Evolutionary conservation across 2,329 filamentous ascomycete species (phyloP), one percentile per base, ranked within the genome.

Genomic region (Cordyceps sp.): DNA sequence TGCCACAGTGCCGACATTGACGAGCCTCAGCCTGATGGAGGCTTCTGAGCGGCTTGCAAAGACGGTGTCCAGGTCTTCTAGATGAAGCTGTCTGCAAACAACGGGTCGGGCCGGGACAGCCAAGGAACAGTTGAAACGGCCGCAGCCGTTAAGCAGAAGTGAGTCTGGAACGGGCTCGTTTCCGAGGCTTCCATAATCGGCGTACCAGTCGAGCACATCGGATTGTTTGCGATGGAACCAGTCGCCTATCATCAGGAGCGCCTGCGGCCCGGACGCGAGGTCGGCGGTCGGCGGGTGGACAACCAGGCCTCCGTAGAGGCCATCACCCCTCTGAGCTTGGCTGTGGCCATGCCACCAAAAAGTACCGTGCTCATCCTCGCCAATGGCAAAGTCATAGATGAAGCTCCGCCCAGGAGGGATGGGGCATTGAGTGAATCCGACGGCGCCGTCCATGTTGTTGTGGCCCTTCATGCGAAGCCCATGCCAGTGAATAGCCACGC

Each of bases 401-500:
- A 62, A 62, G 4, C 54, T 57, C 6, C 59, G 41, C 0, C 65
- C 66, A 0, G 71, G 65, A 0, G 68, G 53, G 22, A 64, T 59
- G 5, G 62, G 61, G 34, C 63, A 66, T 38, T 67, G 59, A 0
- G 59, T 64, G 15, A 64, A 48, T 3, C 52, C 53, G 6, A 46
- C 55, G 4, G 73, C 69, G 26, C 73, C 73, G 37, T 77, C 72
- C 72, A 81, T 79, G 37, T 65, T 64, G 37, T 71, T 79, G 1
- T 75, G 78, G 12, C 74, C 75, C 43, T 78, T 78, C 50, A 83
- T 76, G 42, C 69, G 80, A 35, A 86, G 62, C 10, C 79, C 79
- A 41, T 85, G 79, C 53, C 78, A 84, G 47, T 85, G 79, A 9
- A 84, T 58, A 33, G 63, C 69, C 15, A 74, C 72, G 14, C 61